These are phyloP conservation scores for Avena eriantha DNA, from an alignment of 176 grass and related monocot species.

Conservation along the genomic window DNA sequence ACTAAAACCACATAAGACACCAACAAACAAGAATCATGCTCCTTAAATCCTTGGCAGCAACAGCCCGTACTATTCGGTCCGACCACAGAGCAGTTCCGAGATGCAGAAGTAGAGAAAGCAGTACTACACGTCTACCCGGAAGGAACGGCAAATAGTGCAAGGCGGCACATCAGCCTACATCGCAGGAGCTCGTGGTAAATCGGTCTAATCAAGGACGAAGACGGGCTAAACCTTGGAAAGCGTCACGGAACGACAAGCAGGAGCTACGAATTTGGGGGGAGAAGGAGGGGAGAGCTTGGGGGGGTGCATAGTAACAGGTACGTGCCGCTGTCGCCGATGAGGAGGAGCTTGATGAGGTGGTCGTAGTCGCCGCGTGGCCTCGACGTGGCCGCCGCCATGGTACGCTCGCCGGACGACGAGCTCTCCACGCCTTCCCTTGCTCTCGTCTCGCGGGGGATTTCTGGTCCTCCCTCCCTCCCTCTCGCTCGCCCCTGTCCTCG, in stretches of 20 bases:
- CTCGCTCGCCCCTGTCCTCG: too few species aligned
- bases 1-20: neutral
- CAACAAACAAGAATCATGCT: neutral
- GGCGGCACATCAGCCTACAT: neutral
- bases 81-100: neutral
- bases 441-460: neutral
- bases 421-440: neutral
- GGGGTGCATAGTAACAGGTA: neutral
- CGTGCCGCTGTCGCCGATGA: slow-evolving; percentile 62
- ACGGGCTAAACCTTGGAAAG: neutral
- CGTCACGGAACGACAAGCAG: neutral
- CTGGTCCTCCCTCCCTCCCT: neutral
- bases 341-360: slow-evolving; percentile 63
- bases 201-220: neutral
- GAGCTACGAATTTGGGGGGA: neutral
- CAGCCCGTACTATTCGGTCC: neutral
- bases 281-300: neutral
- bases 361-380: slow-evolving; percentile 60
- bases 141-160: neutral
- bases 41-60: neutral
- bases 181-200: neutral
- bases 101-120: neutral
- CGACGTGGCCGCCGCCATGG: slow-evolving; percentile 50
- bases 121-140: neutral
- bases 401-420: neutral